Evolutionary conservation across 164 flowering plant genomes (phyloP).

Genomic region (Magnolia kwangsiensis): DNA sequence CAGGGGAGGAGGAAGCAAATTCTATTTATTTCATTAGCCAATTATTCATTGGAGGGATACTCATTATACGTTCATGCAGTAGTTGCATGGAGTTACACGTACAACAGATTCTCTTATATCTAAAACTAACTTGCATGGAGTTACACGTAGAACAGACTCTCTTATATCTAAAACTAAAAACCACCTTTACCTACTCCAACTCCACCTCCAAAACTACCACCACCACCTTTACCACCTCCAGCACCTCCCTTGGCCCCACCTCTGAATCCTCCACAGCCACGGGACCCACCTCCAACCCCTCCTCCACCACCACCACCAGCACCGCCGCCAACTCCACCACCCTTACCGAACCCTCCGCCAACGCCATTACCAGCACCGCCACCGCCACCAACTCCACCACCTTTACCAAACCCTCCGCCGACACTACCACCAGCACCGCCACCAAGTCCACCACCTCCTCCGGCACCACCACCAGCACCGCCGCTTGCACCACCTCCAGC

Average conservation of each 20-base stretch:
- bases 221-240: neutral
- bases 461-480: neutral
- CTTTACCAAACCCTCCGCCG: slow-evolving; percentile 8
- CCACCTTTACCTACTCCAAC: neutral
- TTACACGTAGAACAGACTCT: neutral
- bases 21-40: no score
- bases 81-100: neutral
- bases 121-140: neutral
- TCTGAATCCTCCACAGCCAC: neutral
- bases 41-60: no score
- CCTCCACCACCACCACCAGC: slow-evolving; percentile 2
- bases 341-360: neutral
- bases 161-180: neutral
- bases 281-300: slow-evolving; percentile 10
- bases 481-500: slow-evolving; percentile 1
- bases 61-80: no score
- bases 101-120: neutral
- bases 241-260: neutral
- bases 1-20: no score
- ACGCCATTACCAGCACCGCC: slow-evolving; percentile 13
- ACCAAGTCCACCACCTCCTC: neutral
- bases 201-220: slow-evolving; percentile 3
- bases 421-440: neutral
- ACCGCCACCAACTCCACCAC: neutral
- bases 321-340: slow-evolving; percentile 13